Base-by-base conservation (phyloP, 768 basidiomycete species). In the Mycena chlorophos region DNA sequence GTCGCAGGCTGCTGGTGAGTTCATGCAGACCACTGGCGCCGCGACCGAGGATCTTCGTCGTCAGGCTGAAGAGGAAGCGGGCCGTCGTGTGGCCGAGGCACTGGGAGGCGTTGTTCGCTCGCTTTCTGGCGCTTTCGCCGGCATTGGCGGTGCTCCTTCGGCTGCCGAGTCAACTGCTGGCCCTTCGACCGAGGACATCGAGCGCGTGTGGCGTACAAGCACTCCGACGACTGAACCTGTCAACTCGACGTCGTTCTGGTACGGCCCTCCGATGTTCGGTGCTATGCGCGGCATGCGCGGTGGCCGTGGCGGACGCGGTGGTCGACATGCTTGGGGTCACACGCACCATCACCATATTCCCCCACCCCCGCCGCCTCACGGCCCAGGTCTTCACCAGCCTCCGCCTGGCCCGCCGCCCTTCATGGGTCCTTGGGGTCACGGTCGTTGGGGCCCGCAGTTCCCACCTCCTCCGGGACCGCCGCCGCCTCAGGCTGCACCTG, bases 31-130 rank as follows among this genome's bases (percentile, higher is more conserved):
- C 43, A 75, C 82, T 1, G 61, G 75, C 40, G 67, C 69, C 40
- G 72, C 76, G n/a, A 69, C 80, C 0, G 76, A 75, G 28, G 75
- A 79, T 19, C 64, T 79, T 20, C 76, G 78, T 26, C 77, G 76
- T 34, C 66, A 66, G 22, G 71, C 82, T 1, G 88, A 91, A 63
- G 81, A 82, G 62, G 85, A 87, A 60, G 88, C 89, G 1, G 80
- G 83, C 14, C 73, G 75, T 39, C 75, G 81, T 49, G 81, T 90
- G 16, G 78, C 85, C 3, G 83, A 87, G 26, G 82, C 85, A 6
- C 69, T 92, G 27, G 82, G 78, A 5, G 75, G 75, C 43, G 70
- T 91, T 28, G 74, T 89, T 55, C 79, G 79, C 38, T 69, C 80
- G 22, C 72, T 90, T n/a, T 78, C 76, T 17, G 63, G 73, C 46